Conservation (phyloP, 805 yeast genomes). For the Zygotorulaspora chibaensis region DNA sequence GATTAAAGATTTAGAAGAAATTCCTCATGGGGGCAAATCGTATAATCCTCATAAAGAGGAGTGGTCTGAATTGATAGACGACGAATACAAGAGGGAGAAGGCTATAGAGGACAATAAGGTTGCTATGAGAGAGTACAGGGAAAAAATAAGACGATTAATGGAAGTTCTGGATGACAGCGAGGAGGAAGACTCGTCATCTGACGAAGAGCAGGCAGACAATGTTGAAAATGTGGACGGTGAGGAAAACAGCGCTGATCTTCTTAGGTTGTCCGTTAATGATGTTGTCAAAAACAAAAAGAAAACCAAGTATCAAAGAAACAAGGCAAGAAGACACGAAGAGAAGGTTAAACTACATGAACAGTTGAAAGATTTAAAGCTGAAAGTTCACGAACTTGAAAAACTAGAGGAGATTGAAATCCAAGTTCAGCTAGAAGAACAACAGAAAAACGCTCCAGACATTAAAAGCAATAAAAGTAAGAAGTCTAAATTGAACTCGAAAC, state of each 20-base stretch:
- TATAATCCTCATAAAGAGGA: conserved; percentile 80
- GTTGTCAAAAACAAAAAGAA: conserved; percentile 67
- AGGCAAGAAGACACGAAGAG: conserved; percentile 57
- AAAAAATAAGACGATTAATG: conserved; percentile 61
- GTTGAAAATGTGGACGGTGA: conserved; percentile 38
- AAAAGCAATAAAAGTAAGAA: conserved; percentile 26
- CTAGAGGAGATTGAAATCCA: conserved; percentile 37
- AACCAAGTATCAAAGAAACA: conserved; percentile 74
- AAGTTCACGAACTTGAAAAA: conserved; percentile 54
- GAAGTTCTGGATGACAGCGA: conserved; percentile 58
- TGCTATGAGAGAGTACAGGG: conserved; percentile 57
- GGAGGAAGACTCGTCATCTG: conserved; percentile 40
- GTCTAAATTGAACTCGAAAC: conserved; percentile 43
- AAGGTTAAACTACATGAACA: conserved; percentile 51
- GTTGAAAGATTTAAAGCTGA: conserved; percentile 54
- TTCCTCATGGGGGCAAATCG: conserved; percentile 85
- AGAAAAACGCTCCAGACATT: conserved; percentile 15
- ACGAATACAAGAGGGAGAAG: conserved; percentile 64
- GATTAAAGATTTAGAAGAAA: conserved; percentile 45
- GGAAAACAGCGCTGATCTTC: conserved; percentile 35
- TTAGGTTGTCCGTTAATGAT: conserved; percentile 62
- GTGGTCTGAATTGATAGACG: conserved; percentile 69
- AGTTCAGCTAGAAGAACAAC: conserved; percentile 17
- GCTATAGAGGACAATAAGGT: conserved; percentile 61
- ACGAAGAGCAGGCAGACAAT: conserved; percentile 32